A percentile compares a stretch with the other conserved stretches of the same genome.
Evolutionary conservation across 2,329 filamentous ascomycete genomes (phyloP).

Genomic region (Hypoxylon sp.): DNA sequence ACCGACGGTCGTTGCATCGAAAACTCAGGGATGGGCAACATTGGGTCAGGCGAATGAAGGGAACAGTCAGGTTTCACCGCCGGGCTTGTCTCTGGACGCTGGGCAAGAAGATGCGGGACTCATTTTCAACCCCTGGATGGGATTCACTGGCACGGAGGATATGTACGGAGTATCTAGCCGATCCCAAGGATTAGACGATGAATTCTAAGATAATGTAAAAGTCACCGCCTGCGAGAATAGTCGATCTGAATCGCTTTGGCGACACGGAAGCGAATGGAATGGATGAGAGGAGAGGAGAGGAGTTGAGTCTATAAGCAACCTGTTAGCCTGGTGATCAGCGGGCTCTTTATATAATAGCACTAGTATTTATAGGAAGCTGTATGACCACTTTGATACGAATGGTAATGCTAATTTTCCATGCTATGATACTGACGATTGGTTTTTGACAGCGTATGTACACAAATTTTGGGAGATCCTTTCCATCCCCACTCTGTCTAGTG

Average conservation of each 20-base stretch:
- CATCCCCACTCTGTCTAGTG: background rate
- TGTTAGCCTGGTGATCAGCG: background rate
- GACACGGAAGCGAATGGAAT: background rate
- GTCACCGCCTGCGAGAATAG: background rate
- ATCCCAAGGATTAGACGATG: constrained; percentile 41
- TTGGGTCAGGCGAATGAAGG: background rate
- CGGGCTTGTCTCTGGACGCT: constrained; percentile 42
- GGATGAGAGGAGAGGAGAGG: background rate
- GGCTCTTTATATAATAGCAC: background rate
- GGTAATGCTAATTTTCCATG: background rate
- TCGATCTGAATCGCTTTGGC: background rate
- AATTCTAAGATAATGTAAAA: constrained; percentile 43
- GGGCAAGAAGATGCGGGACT: constrained; percentile 48
- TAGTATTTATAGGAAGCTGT: background rate
- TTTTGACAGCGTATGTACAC: background rate
- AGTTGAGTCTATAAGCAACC: background rate
- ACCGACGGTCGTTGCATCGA: background rate
- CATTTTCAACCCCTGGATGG: constrained; percentile 53
- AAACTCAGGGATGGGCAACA: constrained; percentile 19
- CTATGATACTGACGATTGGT: background rate
- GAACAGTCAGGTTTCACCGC: constrained; percentile 20
- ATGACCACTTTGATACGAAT: background rate
- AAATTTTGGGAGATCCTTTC: background rate
- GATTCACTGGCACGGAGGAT: constrained; percentile 49
- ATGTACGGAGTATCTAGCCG: constrained; percentile 44